These are phyloP conservation scores for Tetracladium setigerum DNA, from an alignment of 495 filamentous ascomycete genomes.

Conservation along the genomic window DNA sequence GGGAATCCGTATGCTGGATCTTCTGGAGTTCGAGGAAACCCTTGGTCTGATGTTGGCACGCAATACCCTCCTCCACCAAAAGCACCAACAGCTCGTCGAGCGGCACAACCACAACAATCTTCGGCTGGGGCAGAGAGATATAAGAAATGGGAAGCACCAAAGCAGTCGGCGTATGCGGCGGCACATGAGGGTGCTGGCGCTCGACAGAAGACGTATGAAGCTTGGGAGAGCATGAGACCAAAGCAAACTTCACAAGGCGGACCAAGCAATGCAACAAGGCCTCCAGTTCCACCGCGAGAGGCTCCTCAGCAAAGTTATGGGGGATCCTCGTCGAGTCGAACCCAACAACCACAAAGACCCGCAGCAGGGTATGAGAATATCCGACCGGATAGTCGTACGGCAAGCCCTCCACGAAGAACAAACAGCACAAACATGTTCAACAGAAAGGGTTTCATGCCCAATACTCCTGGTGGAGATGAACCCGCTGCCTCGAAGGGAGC, in stretches of 20 bases:
- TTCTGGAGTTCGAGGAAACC: conserved; percentile 41
- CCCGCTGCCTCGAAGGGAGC: conserved; percentile 44
- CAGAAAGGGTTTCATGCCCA: conserved; percentile 46
- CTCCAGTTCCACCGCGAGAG: not conserved
- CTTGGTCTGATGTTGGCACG: conserved; percentile 37
- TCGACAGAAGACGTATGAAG: conserved; percentile 50
- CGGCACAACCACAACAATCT: conserved; percentile 30
- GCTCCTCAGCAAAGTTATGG: too few relatives aligned
- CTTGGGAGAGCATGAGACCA: conserved; percentile 65
- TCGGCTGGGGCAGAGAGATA: conserved; percentile 51
- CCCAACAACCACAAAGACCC: conserved; percentile 20
- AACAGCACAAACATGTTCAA: conserved; percentile 31
- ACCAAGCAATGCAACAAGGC: conserved; percentile 23
- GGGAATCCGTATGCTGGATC: conserved; percentile 25
- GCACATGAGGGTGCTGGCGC: conserved; percentile 46
- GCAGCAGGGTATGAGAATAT: conserved; percentile 28
- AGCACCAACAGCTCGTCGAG: conserved; percentile 23
- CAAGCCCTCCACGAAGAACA: conserved; percentile 19
- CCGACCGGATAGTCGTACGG: conserved; percentile 28
- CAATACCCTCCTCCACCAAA: conserved; percentile 42
- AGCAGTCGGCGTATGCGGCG: conserved; percentile 23
- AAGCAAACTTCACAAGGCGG: conserved; percentile 2
- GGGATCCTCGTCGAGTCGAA: too few relatives aligned
- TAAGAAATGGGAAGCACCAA: conserved; percentile 36
- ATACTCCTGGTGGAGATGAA: conserved; percentile 47